Conservation (phyloP, 169 alveolate genomes). For the Toxoplasma gondii region DNA sequence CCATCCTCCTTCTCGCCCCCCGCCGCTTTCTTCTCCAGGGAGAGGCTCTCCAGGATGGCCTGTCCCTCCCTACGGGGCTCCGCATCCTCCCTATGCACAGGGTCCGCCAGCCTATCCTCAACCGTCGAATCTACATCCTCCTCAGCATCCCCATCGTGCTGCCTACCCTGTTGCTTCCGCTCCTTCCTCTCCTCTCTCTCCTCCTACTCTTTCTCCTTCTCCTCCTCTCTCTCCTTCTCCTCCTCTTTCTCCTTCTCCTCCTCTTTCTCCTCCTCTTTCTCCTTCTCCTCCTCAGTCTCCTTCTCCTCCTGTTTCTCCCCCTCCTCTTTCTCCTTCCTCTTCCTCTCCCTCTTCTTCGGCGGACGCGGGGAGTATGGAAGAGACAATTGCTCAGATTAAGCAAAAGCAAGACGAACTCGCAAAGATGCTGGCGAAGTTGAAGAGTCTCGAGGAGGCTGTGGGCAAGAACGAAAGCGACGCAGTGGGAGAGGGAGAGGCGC, state of each 20-base stretch:
- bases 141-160: neutral
- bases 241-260: neutral
- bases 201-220: neutral
- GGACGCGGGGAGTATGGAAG: neutral
- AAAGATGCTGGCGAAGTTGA: neutral
- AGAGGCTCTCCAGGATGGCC: neutral
- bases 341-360: neutral
- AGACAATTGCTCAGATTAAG: neutral
- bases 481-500: too few relatives aligned
- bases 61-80: neutral
- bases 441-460: neutral
- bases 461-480: neutral
- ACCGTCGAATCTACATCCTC: neutral
- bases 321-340: neutral
- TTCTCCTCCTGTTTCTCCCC: neutral
- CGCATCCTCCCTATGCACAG: neutral
- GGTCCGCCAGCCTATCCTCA: neutral
- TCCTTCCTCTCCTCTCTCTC: neutral
- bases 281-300: neutral
- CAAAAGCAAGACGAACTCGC: slow-evolving; percentile 16
- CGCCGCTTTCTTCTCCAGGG: neutral
- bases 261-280: neutral
- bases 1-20: neutral
- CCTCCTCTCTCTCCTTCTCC: neutral
- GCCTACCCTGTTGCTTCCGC: neutral